Percentiles rank a stretch among this genome's conserved stretches.
Evolutionary conservation across 768 basidiomycete genomes (phyloP).

Genomic region (Tubosaeta sp.): DNA sequence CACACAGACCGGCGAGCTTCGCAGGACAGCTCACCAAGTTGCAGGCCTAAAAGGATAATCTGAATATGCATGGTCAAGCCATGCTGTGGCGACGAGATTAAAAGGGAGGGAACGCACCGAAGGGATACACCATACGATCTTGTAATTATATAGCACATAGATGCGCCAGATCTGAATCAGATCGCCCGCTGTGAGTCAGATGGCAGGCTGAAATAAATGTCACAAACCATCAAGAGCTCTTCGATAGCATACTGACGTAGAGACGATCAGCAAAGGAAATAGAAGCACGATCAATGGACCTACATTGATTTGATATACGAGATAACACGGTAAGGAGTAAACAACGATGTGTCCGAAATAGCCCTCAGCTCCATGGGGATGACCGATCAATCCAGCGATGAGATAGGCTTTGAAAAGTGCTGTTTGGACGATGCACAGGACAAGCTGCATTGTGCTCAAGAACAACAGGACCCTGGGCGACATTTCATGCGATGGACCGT

Average conservation of each 20-base stretch:
- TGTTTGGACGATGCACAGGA: conserved; percentile 6
- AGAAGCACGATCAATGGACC: background rate
- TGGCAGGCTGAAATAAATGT: background rate
- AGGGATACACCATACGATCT: conserved; percentile 15
- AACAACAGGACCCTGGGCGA: conserved; percentile 1
- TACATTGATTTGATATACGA: conserved; percentile 17
- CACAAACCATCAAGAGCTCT: conserved; percentile 17
- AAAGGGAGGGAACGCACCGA: conserved; percentile 7
- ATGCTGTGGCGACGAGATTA: background rate
- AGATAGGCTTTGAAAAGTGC: conserved; percentile 1
- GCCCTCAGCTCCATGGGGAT: background rate
- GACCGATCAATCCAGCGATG: background rate
- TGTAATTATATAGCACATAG: conserved; percentile 11
- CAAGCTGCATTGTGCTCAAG: conserved; percentile 6
- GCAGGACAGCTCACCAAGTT: conserved; percentile 12
- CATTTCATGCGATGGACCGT: background rate
- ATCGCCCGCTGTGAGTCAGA: background rate
- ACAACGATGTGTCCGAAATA: background rate
- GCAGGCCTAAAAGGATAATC: conserved; percentile 10
- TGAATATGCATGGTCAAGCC: background rate
- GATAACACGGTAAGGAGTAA: conserved; percentile 10
- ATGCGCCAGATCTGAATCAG: conserved; percentile 22
- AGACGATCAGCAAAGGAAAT: background rate
- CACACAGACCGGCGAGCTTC: too few species aligned
- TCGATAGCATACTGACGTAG: conserved; percentile 11